Percentiles rank a stretch among this genome's conserved stretches.
These are phyloP conservation scores for Raddia distichophylla DNA, from an alignment of 176 grass and related monocot species.

Conservation along the genomic window DNA sequence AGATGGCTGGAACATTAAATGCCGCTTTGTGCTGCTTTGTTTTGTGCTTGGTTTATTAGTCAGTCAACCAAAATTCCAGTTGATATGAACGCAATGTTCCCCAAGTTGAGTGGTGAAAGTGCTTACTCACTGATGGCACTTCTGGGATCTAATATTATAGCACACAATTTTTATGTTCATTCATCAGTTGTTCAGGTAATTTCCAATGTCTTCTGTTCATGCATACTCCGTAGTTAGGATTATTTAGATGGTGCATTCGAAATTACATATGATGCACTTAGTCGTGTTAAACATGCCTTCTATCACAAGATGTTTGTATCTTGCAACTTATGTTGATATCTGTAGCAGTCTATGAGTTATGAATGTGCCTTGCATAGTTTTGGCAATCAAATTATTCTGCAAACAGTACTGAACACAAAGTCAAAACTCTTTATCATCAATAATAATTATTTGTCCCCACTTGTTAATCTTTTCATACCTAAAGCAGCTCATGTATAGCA, in stretches of 20 bases:
- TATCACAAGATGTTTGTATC: background rate
- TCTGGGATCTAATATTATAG: constrained; percentile 85
- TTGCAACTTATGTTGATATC: constrained; percentile 1
- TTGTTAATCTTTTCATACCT: background rate
- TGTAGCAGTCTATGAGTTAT: background rate
- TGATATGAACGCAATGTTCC: constrained; percentile 68
- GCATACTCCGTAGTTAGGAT: background rate
- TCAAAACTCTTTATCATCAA: no score
- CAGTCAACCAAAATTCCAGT: constrained; percentile 81
- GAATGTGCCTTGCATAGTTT: background rate
- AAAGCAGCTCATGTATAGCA: background rate
- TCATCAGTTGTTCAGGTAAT: constrained; percentile 77
- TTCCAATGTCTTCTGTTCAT: background rate
- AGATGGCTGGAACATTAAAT: constrained; percentile 49
- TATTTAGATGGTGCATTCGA: background rate
- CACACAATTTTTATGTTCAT: constrained; percentile 79
- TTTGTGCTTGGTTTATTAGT: constrained; percentile 77
- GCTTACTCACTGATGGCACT: constrained; percentile 86
- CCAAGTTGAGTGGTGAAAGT: constrained; percentile 81
- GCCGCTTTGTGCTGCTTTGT: constrained; percentile 60
- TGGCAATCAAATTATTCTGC: background rate
- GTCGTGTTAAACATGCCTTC: background rate
- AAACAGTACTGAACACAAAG: no score
- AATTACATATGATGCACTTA: constrained; percentile 9
- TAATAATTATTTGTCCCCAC: no score